Evolutionary conservation across 140 eudicot genomes (phyloP).

Genomic region (Oenanthe javanica): DNA sequence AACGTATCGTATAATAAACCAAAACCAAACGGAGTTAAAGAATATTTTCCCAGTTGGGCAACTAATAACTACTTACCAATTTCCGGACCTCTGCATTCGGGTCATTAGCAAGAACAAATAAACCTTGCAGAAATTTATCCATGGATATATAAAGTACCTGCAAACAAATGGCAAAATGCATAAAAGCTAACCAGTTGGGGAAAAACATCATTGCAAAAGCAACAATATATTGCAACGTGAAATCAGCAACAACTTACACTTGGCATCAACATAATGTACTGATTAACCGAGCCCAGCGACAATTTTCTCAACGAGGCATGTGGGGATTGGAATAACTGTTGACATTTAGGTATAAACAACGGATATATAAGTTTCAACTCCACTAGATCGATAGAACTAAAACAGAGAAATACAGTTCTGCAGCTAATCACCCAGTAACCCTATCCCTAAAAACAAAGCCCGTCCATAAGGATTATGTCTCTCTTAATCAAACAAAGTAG

Average conservation of each 20-base stretch:
- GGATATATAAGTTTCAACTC: not conserved
- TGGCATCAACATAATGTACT: slow-evolving; percentile 93
- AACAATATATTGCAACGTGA: not conserved
- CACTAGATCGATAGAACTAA: not conserved
- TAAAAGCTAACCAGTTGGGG: not conserved
- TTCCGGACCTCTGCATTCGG: slow-evolving; percentile 89
- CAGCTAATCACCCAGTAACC: not conserved
- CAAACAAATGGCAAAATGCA: not conserved
- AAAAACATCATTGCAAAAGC: slow-evolving; percentile 11
- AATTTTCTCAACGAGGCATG: slow-evolving; percentile 72
- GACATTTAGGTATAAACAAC: slow-evolving; percentile 7
- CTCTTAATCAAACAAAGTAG: not conserved
- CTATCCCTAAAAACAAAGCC: not conserved
- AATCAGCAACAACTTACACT: slow-evolving; percentile 43
- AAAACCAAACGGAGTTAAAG: not conserved
- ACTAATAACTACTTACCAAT: slow-evolving; percentile 47
- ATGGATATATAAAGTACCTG: slow-evolving; percentile 77
- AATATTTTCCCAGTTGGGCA: not conserved
- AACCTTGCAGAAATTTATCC: slow-evolving; percentile 91
- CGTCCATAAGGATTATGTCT: not conserved
- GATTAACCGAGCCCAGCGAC: slow-evolving; percentile 80
- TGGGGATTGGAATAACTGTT: slow-evolving; percentile 87
- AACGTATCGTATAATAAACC: not conserved
- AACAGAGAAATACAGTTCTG: not conserved
- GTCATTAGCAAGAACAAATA: slow-evolving; percentile 92